Evolutionary conservation across 306 rosid genomes (phyloP).

Genomic region (Purshia tridentata): DNA sequence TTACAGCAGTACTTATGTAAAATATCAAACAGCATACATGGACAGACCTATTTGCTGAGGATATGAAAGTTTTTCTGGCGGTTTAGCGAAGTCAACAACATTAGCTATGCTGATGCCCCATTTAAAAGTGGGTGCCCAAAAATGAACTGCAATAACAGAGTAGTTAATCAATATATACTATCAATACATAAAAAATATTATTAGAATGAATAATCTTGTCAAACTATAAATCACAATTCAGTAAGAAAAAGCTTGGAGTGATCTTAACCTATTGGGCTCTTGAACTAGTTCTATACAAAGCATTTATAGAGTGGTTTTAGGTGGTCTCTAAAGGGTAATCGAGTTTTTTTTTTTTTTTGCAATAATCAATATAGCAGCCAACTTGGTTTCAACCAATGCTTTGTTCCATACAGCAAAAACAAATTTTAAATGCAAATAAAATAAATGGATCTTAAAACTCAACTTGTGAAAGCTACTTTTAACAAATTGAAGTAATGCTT

Average conservation of each 20-base stretch:
- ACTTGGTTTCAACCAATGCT: not conserved
- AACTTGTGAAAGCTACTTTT: not conserved
- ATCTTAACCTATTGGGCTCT: not conserved
- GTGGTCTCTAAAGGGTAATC: not conserved
- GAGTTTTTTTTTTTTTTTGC: not conserved
- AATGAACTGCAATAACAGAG: slow-evolving; percentile 66
- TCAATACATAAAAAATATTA: not conserved
- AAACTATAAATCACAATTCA: not conserved
- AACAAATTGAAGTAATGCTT: not conserved
- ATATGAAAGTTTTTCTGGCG: slow-evolving; percentile 88
- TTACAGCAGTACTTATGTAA: not conserved
- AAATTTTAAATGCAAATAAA: not conserved
- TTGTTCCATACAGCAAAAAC: not conserved
- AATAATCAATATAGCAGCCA: not conserved
- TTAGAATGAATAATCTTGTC: not conserved
- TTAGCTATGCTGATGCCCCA: slow-evolving; percentile 99
- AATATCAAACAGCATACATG: slow-evolving; percentile 5
- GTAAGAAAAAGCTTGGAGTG: not conserved
- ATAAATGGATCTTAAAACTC: not conserved
- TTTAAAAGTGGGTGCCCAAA: slow-evolving; percentile 99
- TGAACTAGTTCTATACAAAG: too few relatives aligned
- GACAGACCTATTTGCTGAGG: slow-evolving; percentile 89
- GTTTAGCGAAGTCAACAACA: slow-evolving; percentile 82
- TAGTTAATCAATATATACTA: slow-evolving; percentile 14
- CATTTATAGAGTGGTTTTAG: not conserved